phyloP scores from a whole-genome alignment of 2,329 filamentous ascomycete genomes.

The Calonectria henricotiae region DNA sequence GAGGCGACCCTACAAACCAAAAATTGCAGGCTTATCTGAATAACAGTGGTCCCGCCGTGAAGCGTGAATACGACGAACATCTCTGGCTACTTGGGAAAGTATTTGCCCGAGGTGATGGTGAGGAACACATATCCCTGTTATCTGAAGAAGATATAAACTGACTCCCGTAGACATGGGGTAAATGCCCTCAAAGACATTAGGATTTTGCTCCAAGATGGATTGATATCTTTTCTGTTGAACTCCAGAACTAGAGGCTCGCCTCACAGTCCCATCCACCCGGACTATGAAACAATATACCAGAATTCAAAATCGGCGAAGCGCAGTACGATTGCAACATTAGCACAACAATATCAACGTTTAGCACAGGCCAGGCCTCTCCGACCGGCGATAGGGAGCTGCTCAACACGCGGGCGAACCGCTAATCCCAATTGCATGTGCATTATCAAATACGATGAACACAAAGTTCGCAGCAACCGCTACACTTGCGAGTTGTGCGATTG shows the following conservation, averaged over 20 bases:
- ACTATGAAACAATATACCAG: background rate
- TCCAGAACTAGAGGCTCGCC: background rate
- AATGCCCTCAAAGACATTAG: background rate
- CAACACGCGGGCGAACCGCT: background rate
- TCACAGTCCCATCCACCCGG: background rate
- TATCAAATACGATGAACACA: background rate
- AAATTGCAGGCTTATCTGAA: background rate
- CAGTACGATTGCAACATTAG: background rate
- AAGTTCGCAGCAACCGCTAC: background rate
- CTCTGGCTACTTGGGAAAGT: background rate
- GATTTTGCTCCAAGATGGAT: background rate
- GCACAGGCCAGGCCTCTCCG: background rate
- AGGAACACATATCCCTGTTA: background rate
- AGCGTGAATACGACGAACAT: background rate
- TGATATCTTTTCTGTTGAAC: background rate
- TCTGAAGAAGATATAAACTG: background rate
- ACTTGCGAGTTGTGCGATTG: background rate
- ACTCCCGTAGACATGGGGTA: background rate
- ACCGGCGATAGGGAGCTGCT: background rate
- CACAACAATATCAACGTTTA: background rate
- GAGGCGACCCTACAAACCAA: background rate
- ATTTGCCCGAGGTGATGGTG: background rate
- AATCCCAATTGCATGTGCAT: background rate
- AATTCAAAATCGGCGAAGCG: background rate
- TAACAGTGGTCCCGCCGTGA: background rate